Base-by-base conservation (phyloP, 2,329 filamentous ascomycete genomes). In the Pseudocercospora eumusae region DNA sequence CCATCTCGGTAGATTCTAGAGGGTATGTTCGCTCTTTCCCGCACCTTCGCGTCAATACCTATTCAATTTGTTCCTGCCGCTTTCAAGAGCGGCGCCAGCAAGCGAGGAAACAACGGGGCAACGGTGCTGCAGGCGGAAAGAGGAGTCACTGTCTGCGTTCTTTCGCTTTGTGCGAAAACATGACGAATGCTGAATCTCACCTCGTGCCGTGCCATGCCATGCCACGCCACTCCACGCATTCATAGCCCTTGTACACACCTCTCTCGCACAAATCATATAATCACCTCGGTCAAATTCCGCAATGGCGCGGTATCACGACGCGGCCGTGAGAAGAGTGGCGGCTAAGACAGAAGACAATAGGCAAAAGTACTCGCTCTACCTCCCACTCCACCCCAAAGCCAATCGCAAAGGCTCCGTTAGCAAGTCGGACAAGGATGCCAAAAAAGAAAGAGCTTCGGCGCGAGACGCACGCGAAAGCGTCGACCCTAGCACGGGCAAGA, bases 1-100 rank as follows among this genome's bases (percentile, higher is more conserved):
- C 88, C 74, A 88, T 96, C 66, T 88, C 87, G 71, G 86, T 83
- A 59, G 90, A 91, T 68, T 83, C 84, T 70, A 95, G 93, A 82
- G 93, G 93, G 95, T 98, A 84, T 81, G 91, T 67, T 76, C 81
- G 59, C 58, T 56, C 61, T 68, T 66, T 71, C 64, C 60, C 64
- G 31, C 21, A 28, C 44, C n/a, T 33, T 21, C 25, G 27, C 40
- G 25, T 57, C 50, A 36, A 47, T 23, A 25, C 4, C 44, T 25
- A 4, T 23, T 21, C 44, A 47, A 10, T 3, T 11, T 20, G 52
- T 31, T 54, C 52, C 21, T 54, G 18, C 52, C 31, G 28, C 25
- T n/a, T 33, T 27, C 25, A n/a, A 15, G 40, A 13, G 31, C 21
- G n/a, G 36, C 31, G 42, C 27, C 40, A 49, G 55, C 15, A 18